A percentile compares a stretch with the other conserved stretches of the same genome.
Conservation (phyloP, 148 eudicot species). For the Silene conica region DNA sequence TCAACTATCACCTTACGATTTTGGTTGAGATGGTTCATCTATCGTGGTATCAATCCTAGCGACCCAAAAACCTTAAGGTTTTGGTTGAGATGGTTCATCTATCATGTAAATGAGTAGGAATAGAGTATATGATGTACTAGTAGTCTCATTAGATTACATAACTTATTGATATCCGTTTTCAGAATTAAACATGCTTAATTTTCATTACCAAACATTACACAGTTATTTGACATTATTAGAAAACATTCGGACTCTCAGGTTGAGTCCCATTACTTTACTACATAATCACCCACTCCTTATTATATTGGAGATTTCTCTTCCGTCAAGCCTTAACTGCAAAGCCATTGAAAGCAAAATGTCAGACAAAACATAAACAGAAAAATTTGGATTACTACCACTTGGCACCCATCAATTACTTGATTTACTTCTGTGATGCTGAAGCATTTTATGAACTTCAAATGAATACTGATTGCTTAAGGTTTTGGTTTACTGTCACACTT, state of each 20-base stretch:
- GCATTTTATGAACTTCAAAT: background rate
- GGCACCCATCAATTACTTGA: background rate
- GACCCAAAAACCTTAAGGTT: too few species aligned
- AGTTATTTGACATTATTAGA: background rate
- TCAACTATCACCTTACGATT: too few species aligned
- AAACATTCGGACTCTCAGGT: slow-evolving; percentile 12
- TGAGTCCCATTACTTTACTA: slow-evolving; percentile 6
- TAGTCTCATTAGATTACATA: background rate
- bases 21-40: too few species aligned
- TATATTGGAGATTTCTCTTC: background rate
- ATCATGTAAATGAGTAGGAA: background rate
- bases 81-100: too few species aligned
- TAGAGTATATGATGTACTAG: background rate
- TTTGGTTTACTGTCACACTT: background rate
- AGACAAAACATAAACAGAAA: background rate
- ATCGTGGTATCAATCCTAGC: too few species aligned
- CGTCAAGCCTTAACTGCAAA: slow-evolving; percentile 18
- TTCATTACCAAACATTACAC: background rate
- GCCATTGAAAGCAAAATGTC: slow-evolving; percentile 7
- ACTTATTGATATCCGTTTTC: background rate
- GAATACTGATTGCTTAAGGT: background rate
- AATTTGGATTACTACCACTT: background rate
- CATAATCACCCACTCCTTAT: background rate
- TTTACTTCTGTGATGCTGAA: background rate
- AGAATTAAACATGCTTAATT: background rate